phyloP scores from a whole-genome alignment of 208 protist species.

The Angomonas ambiguus region DNA sequence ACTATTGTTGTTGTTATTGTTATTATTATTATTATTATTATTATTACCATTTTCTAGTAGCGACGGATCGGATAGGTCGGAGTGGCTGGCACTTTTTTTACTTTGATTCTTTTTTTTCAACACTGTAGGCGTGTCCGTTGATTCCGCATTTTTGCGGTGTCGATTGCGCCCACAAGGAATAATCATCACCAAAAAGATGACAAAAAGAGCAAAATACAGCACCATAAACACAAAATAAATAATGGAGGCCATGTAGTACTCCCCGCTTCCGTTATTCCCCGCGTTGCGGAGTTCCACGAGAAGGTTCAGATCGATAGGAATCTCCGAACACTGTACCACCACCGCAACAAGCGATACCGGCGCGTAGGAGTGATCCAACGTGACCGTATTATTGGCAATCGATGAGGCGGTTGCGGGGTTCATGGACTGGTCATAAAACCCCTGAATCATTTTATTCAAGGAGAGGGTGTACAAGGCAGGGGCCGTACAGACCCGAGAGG shows the following conservation, averaged over 20 bases:
- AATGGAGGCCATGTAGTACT: conserved; percentile 29
- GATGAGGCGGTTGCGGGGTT: background rate
- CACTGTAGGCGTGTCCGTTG: background rate
- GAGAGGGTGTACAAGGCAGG: conserved; percentile 1
- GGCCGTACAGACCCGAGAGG: background rate
- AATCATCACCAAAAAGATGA: conserved; percentile 31
- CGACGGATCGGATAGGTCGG: too few relatives aligned
- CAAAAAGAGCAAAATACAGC: conserved; percentile 21
- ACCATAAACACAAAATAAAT: conserved; percentile 37
- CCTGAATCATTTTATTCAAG: background rate
- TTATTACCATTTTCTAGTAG: too few relatives aligned
- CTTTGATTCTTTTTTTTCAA: background rate
- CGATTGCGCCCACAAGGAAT: conserved; percentile 17
- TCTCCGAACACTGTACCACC: conserved; percentile 49
- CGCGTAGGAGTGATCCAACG: conserved; percentile 21
- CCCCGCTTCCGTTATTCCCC: conserved; percentile 17
- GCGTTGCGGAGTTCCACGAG: conserved; percentile 26
- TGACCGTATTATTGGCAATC: conserved; percentile 2
- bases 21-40: too few relatives aligned
- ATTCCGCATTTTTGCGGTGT: too few relatives aligned
- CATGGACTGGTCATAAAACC: background rate
- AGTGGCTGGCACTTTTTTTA: too few relatives aligned
- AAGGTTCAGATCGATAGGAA: conserved; percentile 37
- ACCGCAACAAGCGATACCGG: conserved; percentile 32
- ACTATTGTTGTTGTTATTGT: too few relatives aligned